Base-by-base conservation (phyloP, 306 rosid species). In the Castanea sativa region DNA sequence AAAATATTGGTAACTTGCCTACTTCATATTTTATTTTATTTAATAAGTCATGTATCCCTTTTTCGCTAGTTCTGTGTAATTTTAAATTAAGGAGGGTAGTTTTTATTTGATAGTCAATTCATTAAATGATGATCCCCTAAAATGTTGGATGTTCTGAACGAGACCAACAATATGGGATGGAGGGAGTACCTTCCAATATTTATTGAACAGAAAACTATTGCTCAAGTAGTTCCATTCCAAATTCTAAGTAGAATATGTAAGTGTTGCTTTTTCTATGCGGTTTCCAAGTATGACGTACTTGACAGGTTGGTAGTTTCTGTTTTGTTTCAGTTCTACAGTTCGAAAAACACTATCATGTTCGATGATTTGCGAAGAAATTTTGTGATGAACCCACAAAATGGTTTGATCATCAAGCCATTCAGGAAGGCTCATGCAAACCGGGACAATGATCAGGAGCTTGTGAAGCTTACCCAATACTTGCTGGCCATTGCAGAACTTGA, bases 361-460 rank as follows among this genome's bases (percentile, higher is more conserved):
- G 99, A 95, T 51, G 98, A 95, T 85, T 89, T 95, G 73, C 76
- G 96, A 75, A 90, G 98, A 83, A 95, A 95, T 85, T 95, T 89
- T 85, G 98, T 90, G 82, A 95, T 95, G 99, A 95, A 95, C 81
- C 99, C 99, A 12, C 98, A 93, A 78, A 95, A 92, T 81, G 98
- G 99, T 57, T 87, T 95, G 92, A 85, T 53, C 56, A 91, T 95
- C 83, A 95, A 79, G 87, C 99, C 99, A 76, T 95, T 95, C 90
- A 92, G 87, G 97, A 93, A 90, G 93, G 99, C 99, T 74, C 97
- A 95, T 93, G 85, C 94, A 16, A 92, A 83, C 83, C 89, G 97
- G 20, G 92, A 93, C 33, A 88, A 74, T 60, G 98, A 95, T 80
- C 90, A 88, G 73, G 98, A 95, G 91, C 97, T 91, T 30, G 84